Evolutionary conservation across 805 yeast genomes (phyloP), one percentile per base, ranked within the genome.

Genomic region (Candida ovalis): DNA sequence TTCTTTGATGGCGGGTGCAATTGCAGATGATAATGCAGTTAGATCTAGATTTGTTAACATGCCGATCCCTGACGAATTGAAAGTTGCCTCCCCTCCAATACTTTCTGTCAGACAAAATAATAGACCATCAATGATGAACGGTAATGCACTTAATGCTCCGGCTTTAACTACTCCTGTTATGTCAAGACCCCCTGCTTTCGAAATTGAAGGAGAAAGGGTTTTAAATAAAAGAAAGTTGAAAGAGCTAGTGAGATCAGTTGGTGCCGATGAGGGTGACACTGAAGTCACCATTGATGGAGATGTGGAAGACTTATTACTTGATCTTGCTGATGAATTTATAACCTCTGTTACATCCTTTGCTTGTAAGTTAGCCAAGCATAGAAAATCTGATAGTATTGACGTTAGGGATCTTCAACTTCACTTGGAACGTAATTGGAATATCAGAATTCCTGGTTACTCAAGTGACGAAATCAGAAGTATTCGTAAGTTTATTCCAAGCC

Each of bases 271-370:
- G 64, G 97, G 96, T 38, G 97, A 92, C 62, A 86, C 92, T 17
- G 96, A 90, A 59, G 83, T 96, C 5, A 77, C 78, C 4, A 86
- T 94, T 48, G 99, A 92, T 66, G 98, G 97, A 24, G 97, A 94
- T 67, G 96, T 89, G 17, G 97, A 91, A 66, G 98, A 92, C 57
- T 70, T 94, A 36, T 70, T 94, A 32, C 73, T 94, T 40, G 99
- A 94, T 66, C 71, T 94, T 42, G 97, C 99, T 0, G 99, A 94
- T 67, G 98, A 94, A 62, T 94, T 94, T 62, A 94, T 94, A 15
- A 79, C 86, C 7, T 84, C 88, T 42, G 96, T 95, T 2, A 90
- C 97, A 0, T 75, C 89, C 2, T 94, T 94, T 71, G 96, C 98
- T 0, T 92, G 98, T 63, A 79, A 95, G 46, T 74, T 94, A 55